Conservation (phyloP, 306 rosid genomes). For the Quillaja saponaria region DNA sequence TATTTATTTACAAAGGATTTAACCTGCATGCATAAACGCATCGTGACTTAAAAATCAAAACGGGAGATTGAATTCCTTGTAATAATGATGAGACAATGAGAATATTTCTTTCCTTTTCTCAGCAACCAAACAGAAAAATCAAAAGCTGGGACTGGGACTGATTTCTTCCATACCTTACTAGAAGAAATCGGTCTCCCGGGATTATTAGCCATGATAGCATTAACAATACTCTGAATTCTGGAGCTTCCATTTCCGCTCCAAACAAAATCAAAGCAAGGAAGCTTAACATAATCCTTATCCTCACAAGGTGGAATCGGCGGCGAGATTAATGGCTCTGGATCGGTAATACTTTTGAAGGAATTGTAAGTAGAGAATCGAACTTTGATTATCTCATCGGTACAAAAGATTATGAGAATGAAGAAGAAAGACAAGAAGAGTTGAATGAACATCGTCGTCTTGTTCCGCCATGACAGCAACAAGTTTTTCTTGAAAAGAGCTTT, state of each 20-base stretch:
- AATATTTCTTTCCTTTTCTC: no score
- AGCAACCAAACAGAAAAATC: not conserved
- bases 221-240: conserved; percentile 40
- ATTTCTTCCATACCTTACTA: conserved; percentile 49
- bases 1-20: conserved; percentile 41
- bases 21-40: conserved; percentile 44
- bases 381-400: conserved; percentile 52
- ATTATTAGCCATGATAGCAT: conserved; percentile 65
- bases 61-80: no score
- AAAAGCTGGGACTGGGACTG: no score
- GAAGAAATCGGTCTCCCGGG: conserved; percentile 62
- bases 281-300: conserved; percentile 45
- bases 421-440: conserved; percentile 63
- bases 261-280: conserved; percentile 75
- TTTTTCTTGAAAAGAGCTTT: conserved; percentile 61
- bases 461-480: conserved; percentile 64
- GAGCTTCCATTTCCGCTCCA: conserved; percentile 67
- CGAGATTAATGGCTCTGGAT: conserved; percentile 34
- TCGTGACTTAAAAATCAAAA: no score
- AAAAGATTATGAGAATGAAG: conserved; percentile 67
- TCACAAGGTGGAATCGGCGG: conserved; percentile 75
- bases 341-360: conserved; percentile 24
- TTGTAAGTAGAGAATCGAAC: conserved; percentile 39
- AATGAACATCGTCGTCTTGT: conserved; percentile 50
- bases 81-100: no score